phyloP scores from a whole-genome alignment of 305 asterid species.

The Nicotiana rustica region DNA sequence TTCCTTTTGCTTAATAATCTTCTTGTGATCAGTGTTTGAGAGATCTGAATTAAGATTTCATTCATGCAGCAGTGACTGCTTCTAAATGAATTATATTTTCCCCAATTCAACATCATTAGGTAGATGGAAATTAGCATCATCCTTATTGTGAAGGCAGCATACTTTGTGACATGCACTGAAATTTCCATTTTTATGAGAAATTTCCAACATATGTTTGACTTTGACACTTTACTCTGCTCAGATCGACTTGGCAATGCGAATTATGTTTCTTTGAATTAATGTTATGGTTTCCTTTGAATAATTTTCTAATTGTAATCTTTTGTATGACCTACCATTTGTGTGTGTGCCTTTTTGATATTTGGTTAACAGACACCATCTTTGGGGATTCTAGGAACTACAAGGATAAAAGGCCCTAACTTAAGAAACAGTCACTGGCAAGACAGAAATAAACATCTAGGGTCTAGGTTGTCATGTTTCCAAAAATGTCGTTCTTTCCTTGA shows the following conservation, averaged over 20 bases:
- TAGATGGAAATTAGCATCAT: slow-evolving; percentile 17
- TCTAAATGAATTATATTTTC: neutral
- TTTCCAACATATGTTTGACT: neutral
- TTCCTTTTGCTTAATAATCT: slow-evolving; percentile 16
- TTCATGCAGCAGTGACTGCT: slow-evolving; percentile 5
- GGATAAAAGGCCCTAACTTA: neutral
- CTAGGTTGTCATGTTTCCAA: neutral
- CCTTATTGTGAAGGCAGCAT: slow-evolving; percentile 12
- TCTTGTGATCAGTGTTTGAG: neutral
- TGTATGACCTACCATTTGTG: neutral
- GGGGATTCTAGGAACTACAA: neutral
- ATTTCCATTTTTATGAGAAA: slow-evolving; percentile 1
- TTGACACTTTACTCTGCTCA: neutral
- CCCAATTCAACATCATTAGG: slow-evolving; percentile 8
- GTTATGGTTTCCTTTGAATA: neutral
- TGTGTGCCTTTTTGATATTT: slow-evolving; percentile 4
- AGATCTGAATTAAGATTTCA: neutral
- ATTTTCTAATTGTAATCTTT: neutral
- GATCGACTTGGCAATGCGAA: neutral
- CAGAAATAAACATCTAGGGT: neutral
- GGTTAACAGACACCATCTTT: neutral
- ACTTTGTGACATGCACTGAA: slow-evolving; percentile 13
- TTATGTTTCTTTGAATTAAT: neutral
- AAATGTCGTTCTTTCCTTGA: neutral
- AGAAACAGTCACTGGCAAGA: neutral